Base-by-base conservation (phyloP, 768 basidiomycete genomes). In the Neoboletus brunneissimus region DNA sequence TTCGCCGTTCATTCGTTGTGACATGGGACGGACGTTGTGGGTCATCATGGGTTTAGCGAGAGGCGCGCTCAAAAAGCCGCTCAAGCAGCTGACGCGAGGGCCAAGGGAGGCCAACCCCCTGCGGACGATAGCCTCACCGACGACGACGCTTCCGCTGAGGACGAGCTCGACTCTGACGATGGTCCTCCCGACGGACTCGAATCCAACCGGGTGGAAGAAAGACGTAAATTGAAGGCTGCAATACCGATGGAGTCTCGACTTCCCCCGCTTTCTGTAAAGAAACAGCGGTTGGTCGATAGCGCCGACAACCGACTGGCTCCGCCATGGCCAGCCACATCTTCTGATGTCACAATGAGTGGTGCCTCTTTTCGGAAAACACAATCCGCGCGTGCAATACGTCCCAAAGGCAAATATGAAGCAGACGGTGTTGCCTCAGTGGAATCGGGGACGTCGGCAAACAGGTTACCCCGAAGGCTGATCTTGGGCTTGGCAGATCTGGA, bases 401-500 rank as follows among this genome's bases (percentile, higher is more conserved):
- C 66, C 18, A 72, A 63, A 45, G 44, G 43, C 51, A 70, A 58
- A 52, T 38, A 60, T 53, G 70, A 72, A 48, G 45, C 42, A 11
- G 71, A 73, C 15, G 50, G 44, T n/a, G 48, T 43, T 47, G 25
- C 48, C 45, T 52, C 60, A 20, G 45, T 56, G 35, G 70, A 70
- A 32, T 35, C 54, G 23, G 59, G 54, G 3, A 50, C 20, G 18
- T 55, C 57, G 38, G 48, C 59, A 54, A 64, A 41, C 56, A 65
- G 63, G 46, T 53, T 73, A 37, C 44, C 59, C 35, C 72, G 67
- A 37, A 61, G 71, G 35, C 48, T 74, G 37, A 57, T 59, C 34
- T 60, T 73, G 52, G 56, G 65, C 13, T 71, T 87, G 22, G 84
- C 84, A 22, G 84, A 88, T 71, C 71, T 89, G 32, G 82, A 84